phyloP scores from a whole-genome alignment of 2,329 filamentous ascomycete species.

The Penicillium sclerotiorum region DNA sequence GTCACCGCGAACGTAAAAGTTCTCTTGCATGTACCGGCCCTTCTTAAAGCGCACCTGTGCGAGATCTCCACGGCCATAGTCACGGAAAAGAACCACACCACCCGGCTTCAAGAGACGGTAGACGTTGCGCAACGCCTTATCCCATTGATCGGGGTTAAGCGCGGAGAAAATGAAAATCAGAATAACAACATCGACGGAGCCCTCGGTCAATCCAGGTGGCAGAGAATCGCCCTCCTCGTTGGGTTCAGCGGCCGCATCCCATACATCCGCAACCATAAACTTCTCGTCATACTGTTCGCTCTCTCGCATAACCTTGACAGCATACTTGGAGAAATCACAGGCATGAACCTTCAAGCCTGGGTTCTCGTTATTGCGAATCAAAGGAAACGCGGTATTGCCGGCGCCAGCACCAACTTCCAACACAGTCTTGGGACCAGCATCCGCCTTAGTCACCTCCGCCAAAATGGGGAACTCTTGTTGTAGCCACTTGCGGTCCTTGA shows the following conservation, averaged over 20 bases:
- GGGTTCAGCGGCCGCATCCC: constrained; percentile 75
- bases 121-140: constrained; percentile 77
- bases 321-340: constrained; percentile 94
- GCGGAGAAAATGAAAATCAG: constrained; percentile 98
- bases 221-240: constrained; percentile 55
- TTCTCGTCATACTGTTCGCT: constrained; percentile 74
- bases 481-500: constrained; percentile 98
- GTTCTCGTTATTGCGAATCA: constrained; percentile 83
- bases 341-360: constrained; percentile 80
- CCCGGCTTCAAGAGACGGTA: constrained; percentile 83
- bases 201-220: constrained; percentile 74
- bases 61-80: constrained; percentile 93
- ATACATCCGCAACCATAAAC: constrained; percentile 85
- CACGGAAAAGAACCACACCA: constrained; percentile 90
- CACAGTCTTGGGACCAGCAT: constrained; percentile 69
- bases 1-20: constrained; percentile 95
- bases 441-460: constrained; percentile 70
- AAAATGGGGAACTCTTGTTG: constrained; percentile 93
- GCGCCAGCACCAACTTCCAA: constrained; percentile 94
- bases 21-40: constrained; percentile 89
- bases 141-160: constrained; percentile 82
- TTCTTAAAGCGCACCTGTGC: constrained; percentile 98
- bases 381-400: constrained; percentile 93
- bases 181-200: constrained; percentile 86
- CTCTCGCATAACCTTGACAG: constrained; percentile 85